Evolutionary conservation across 2,329 filamentous ascomycete species (phyloP), one percentile per base, ranked within the genome.

Genomic region (Cordyceps cateniannulata): DNA sequence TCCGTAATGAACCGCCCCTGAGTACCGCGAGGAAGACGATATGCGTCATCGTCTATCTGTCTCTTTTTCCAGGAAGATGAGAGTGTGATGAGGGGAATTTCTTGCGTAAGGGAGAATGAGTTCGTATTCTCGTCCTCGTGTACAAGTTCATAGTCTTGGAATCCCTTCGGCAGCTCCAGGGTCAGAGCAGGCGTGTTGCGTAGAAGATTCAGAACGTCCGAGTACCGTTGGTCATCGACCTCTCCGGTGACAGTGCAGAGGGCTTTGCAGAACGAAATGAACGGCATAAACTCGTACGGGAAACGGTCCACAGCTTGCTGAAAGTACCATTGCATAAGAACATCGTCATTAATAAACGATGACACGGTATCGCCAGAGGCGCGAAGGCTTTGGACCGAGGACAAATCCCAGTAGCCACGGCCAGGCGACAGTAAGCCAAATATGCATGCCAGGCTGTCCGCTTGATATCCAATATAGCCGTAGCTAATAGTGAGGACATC

Each of bases 91-190:
- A 93, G 79, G 1, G 85, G 79, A 8, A 93, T 75, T 56, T 86
- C 81, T 49, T 81, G 78, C 1, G 81, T 77, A 4, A 97, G 81
- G 63, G 84, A 81, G 63, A 97, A 89, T 20, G 85, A 85, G 67
- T 96, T 95, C 27, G 85, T 85, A 65, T 95, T 93, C 62, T 95
- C 90, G 65, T 96, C 91, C 73, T 97, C 93, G 58, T 89, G 86
- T 44, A 89, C 86, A 14, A 93, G 85, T 63, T 87, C 84, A 67
- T 96, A 97, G 40, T 83, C 84, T 47, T 82, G 81, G 70, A 96
- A 96, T 35, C 82, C 75, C 0, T 81, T 75, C 0, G 90, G 87
- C n/a, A 96, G 80, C 14, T 82, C 79, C 65, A 96, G 87, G 29
- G 93, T 96, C 59, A 97, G 84, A 7, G 84, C 88, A 1, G 85